phyloP scores from a whole-genome alignment of 768 basidiomycete genomes.

The Arthromyces matolae region DNA sequence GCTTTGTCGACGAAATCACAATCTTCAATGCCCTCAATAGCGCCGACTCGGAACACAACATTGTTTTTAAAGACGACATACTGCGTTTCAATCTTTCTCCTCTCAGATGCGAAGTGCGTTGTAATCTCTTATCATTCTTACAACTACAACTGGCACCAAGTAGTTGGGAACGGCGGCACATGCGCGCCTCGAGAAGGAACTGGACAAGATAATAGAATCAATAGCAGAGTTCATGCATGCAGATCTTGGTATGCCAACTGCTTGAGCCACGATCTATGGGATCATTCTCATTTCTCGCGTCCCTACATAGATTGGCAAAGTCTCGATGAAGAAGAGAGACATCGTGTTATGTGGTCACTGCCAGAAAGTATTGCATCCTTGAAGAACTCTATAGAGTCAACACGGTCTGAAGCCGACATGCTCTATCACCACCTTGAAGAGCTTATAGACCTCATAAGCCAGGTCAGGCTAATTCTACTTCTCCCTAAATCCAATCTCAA shows the following conservation, averaged over 20 bases:
- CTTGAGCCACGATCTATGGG: background rate
- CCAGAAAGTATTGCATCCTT: constrained; percentile 7
- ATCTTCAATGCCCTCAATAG: background rate
- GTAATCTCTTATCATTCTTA: background rate
- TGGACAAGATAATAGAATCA: constrained; percentile 17
- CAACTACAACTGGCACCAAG: background rate
- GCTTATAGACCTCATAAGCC: constrained; percentile 3
- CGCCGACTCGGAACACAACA: too few relatives aligned
- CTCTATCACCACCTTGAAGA: constrained; percentile 7
- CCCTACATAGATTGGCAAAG: constrained; percentile 5
- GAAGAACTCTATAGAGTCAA: constrained; percentile 3
- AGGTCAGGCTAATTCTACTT: constrained; percentile 7
- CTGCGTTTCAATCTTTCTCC: constrained; percentile 12
- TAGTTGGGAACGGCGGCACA: constrained; percentile 10
- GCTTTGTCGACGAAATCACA: constrained; percentile 7
- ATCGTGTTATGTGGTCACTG: constrained; percentile 2
- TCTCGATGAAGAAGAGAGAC: constrained; percentile 8
- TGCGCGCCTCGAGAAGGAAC: constrained; percentile 18
- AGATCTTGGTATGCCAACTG: constrained; percentile 13
- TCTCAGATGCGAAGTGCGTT: constrained; percentile 9
- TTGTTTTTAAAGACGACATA: constrained; percentile 7
- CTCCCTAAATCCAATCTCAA: background rate
- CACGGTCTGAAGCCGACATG: constrained; percentile 3
- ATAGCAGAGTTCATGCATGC: constrained; percentile 21
- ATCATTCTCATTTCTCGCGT: background rate